Conservation (phyloP, 2,329 filamentous ascomycete species). For the Diplodia mutila region DNA sequence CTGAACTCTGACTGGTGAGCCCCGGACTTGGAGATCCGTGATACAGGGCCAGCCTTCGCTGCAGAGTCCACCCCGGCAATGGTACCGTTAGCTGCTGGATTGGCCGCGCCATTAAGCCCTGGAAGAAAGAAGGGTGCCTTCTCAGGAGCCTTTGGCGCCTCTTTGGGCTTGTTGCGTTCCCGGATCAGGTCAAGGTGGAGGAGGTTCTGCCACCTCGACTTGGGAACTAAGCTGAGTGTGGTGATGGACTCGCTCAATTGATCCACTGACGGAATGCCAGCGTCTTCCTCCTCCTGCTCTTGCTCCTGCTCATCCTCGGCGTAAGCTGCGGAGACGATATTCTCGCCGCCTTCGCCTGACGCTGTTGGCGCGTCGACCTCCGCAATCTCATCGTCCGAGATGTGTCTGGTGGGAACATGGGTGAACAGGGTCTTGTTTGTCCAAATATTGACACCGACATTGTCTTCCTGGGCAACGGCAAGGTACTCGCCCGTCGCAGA, state of each 20-base stretch:
- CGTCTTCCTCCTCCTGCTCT: constrained; percentile 50
- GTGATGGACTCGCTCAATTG: constrained; percentile 83
- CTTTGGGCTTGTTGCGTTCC: constrained; percentile 90
- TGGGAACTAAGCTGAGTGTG: constrained; percentile 86
- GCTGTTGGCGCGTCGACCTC: constrained; percentile 70
- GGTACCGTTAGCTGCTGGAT: constrained; percentile 28
- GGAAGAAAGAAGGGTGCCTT: constrained; percentile 96
- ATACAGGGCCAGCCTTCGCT: constrained; percentile 32
- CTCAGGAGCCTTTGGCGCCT: constrained; percentile 87
- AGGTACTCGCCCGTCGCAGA: constrained; percentile 90
- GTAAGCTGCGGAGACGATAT: constrained; percentile 76
- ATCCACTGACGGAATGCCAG: constrained; percentile 61
- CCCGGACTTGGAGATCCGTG: constrained; percentile 39
- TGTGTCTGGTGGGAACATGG: constrained; percentile 82
- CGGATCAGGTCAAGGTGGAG: constrained; percentile 89
- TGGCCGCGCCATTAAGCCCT: constrained; percentile 51
- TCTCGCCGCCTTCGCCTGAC: constrained; percentile 80
- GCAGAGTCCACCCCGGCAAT: constrained; percentile 29
- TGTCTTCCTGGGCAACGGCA: constrained; percentile 82
- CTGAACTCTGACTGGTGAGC: constrained; percentile 50
- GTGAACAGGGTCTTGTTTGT: constrained; percentile 91
- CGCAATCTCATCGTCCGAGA: constrained; percentile 75
- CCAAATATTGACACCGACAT: constrained; percentile 91
- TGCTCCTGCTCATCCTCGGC: constrained; percentile 57
- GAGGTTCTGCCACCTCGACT: constrained; percentile 90